Conservation (phyloP, 352 stramenopile genomes). For the Phytopythium kandeliae region DNA sequence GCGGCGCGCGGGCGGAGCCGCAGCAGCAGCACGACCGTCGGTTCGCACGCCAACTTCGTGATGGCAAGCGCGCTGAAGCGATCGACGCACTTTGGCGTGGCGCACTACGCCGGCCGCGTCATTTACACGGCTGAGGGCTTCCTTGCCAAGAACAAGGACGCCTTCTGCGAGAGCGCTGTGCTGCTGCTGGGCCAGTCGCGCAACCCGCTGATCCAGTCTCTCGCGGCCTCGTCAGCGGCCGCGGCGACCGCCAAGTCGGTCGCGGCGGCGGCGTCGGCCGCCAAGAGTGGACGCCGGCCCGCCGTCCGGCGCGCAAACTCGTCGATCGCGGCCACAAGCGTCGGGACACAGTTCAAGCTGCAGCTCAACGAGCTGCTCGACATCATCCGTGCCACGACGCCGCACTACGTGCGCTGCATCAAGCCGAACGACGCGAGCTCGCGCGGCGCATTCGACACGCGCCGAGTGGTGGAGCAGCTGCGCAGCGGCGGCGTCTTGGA, state of each 20-base stretch:
- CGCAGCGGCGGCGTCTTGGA: conserved; percentile 84
- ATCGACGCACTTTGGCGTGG: conserved; percentile 73
- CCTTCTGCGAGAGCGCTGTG: conserved; percentile 67
- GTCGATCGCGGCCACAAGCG: conserved; percentile 56
- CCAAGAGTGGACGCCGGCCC: conserved; percentile 5
- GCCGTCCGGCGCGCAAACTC: conserved; percentile 42
- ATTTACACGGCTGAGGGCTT: conserved; percentile 79
- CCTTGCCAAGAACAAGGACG: conserved; percentile 90
- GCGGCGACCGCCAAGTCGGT: background rate
- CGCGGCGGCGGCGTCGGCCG: background rate
- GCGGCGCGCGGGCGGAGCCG: background rate
- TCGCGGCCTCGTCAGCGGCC: conserved; percentile 20
- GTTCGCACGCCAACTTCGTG: conserved; percentile 45
- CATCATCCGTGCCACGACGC: conserved; percentile 91
- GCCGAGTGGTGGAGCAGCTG: conserved; percentile 79
- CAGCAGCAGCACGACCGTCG: conserved; percentile 26
- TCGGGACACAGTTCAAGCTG: conserved; percentile 91
- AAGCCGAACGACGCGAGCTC: conserved; percentile 95
- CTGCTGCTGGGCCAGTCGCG: conserved; percentile 46
- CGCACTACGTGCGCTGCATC: conserved; percentile 98
- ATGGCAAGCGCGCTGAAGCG: conserved; percentile 40
- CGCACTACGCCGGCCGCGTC: conserved; percentile 82
- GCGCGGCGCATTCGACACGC: conserved; percentile 65
- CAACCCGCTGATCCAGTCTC: conserved; percentile 56
- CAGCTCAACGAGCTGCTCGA: conserved; percentile 93